phyloP scores from a whole-genome alignment of 2,329 filamentous ascomycete genomes.

The Cryphonectria japonica region DNA sequence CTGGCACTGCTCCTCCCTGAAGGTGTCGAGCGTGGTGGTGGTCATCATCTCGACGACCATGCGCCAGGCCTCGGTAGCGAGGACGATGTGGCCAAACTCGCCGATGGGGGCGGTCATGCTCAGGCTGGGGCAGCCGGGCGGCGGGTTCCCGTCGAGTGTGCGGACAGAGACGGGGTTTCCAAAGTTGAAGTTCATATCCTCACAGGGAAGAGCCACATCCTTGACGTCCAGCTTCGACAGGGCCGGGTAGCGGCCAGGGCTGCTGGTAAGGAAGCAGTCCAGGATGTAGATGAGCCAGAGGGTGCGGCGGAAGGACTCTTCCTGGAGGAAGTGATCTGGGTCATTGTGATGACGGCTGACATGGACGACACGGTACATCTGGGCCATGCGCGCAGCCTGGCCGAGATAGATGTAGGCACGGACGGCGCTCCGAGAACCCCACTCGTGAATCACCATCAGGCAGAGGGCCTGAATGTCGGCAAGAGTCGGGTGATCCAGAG shows the following conservation, averaged over 20 bases:
- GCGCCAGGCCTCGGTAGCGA: slow-evolving; percentile 64
- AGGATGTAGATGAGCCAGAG: slow-evolving; percentile 67
- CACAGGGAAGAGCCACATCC: slow-evolving; percentile 61
- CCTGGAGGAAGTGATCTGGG: slow-evolving; percentile 63
- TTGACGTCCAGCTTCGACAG: slow-evolving; percentile 58
- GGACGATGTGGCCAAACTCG: slow-evolving; percentile 65
- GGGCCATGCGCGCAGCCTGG: slow-evolving; percentile 65
- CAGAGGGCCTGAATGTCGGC: slow-evolving; percentile 65
- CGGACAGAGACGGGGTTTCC: slow-evolving; percentile 62
- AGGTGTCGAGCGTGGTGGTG: slow-evolving; percentile 53
- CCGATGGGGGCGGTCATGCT: slow-evolving; percentile 55
- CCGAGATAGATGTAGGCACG: slow-evolving; percentile 66
- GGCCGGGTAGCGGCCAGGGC: slow-evolving; percentile 61
- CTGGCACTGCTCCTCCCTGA: slow-evolving; percentile 57
- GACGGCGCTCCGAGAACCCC: slow-evolving; percentile 64
- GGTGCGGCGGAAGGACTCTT: slow-evolving; percentile 64
- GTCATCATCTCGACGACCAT: slow-evolving; percentile 66
- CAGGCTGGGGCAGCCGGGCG: slow-evolving; percentile 43
- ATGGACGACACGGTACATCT: slow-evolving; percentile 66
- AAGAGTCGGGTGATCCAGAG: slow-evolving; percentile 61
- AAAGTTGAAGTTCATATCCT: slow-evolving; percentile 66
- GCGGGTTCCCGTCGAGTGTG: slow-evolving; percentile 52
- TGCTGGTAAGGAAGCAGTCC: slow-evolving; percentile 65
- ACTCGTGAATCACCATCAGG: slow-evolving; percentile 65
- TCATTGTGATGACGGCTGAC: slow-evolving; percentile 55